Evolutionary conservation across 306 rosid genomes (phyloP).

Genomic region (Fagus crenata): DNA sequence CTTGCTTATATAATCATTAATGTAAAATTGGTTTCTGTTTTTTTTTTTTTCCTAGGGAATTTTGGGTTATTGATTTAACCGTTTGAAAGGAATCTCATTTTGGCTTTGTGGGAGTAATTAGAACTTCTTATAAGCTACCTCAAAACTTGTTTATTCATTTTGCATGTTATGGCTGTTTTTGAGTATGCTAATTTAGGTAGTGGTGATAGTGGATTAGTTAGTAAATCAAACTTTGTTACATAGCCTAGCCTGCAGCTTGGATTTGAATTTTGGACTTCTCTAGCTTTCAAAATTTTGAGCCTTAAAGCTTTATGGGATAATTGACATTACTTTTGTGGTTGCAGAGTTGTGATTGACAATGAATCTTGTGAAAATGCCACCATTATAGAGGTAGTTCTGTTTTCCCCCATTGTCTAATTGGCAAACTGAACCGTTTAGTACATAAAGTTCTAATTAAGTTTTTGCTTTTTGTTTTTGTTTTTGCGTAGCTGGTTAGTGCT

Average conservation of each 20-base stretch:
- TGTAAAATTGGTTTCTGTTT: neutral
- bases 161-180: too few species aligned
- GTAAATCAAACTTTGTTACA: neutral
- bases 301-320: neutral
- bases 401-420: neutral
- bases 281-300: neutral
- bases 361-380: constrained; percentile 9
- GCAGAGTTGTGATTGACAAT: constrained; percentile 11
- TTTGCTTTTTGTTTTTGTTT: neutral
- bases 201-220: too few species aligned
- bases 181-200: too few species aligned
- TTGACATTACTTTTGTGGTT: neutral
- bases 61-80: too few species aligned
- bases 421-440: neutral
- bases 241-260: neutral
- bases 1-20: neutral
- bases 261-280: constrained; percentile 3
- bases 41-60: neutral
- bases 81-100: too few species aligned
- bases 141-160: too few species aligned
- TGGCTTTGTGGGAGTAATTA: too few species aligned
- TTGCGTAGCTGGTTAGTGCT: neutral
- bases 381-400: neutral
- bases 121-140: too few species aligned
- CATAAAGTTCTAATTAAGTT: neutral